Base-by-base conservation (phyloP, 2,329 filamentous ascomycete species). In the Stachybotrys chlorohalonatus region DNA sequence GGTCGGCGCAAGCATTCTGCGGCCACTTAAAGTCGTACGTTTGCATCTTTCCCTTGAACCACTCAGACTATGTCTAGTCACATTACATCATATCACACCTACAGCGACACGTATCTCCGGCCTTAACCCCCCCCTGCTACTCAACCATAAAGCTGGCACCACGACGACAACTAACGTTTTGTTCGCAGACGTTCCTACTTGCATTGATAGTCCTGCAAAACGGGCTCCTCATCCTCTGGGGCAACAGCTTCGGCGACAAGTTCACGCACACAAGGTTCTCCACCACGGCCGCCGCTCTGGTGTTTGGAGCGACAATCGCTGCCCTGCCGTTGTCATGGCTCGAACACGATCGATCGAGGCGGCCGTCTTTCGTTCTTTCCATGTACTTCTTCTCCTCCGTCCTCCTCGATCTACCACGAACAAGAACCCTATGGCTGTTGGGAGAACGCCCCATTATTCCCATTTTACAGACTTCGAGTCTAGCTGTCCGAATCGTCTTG, bases 341-440 rank as follows among this genome's bases (percentile, higher is more conserved):
- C 31, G 76, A 80, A 59, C 78, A 80, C 58, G 60, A 66, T 16
- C 70, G 70, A 36, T 72, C 72, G 6, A 64, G 74, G 47, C 66
- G 68, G 16, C 76, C 78, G 2, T 80, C 77, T 1, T 69, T 73
- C 39, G 57, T 78, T n/a, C 63, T 80, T 48, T 73, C 73, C 52
- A 51, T 70, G 36, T 81, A 77, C 59, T 71, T 80, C 2, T 64
- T 74, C 17, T 58, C 74, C 58, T 73, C 75, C 3, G 57, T 74
- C 9, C 52, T 77, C 8, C 73, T 80, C 50, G 76, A 79, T 58
- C 65, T 66, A n/a, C 72, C 72, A 5, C 72, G 71, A 17, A 66
- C 69, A 7, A 70, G 77, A 51, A 80, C 73, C 0, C 57, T 74
- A 31, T 76, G 71, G 70, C 61, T 78, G 11, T 58, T 65, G 31